A percentile compares a stretch with the other conserved stretches of the same genome.
Conservation (phyloP, 1,139 yeast species). For the Pichia sp. region DNA sequence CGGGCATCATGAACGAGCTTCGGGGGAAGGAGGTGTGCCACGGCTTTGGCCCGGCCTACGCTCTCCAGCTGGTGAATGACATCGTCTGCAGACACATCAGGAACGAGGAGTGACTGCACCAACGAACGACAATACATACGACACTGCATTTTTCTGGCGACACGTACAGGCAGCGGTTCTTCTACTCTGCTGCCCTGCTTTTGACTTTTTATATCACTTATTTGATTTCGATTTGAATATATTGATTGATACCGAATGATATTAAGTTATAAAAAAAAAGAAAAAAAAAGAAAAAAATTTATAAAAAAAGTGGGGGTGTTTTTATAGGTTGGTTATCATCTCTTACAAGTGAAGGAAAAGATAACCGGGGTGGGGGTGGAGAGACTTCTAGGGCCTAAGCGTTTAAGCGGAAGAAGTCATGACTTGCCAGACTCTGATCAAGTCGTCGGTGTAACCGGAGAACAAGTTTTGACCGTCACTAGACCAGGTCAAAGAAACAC, state of each 20-base stretch:
- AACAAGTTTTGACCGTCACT: slow-evolving; percentile 99
- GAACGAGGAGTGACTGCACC: neutral
- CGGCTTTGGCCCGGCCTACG: slow-evolving; percentile 81
- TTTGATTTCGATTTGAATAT: neutral
- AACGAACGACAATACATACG: too few relatives aligned
- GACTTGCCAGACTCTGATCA: slow-evolving; percentile 99
- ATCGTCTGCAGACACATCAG: slow-evolving; percentile 23
- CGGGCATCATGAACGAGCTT: slow-evolving; percentile 51
- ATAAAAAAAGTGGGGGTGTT: slow-evolving; percentile 2
- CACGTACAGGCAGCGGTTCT: too few relatives aligned
- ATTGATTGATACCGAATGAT: neutral
- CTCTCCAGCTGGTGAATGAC: slow-evolving; percentile 44
- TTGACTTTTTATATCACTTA: neutral
- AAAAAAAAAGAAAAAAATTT: slow-evolving; percentile 8
- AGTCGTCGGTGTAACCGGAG: slow-evolving; percentile 99
- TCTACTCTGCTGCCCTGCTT: neutral
- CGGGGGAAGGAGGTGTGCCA: slow-evolving; percentile 73
- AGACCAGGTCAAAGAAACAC: slow-evolving; percentile 98
- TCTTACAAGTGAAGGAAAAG: neutral
- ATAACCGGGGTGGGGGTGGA: neutral
- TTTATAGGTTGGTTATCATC: neutral
- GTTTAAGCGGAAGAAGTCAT: slow-evolving; percentile 65
- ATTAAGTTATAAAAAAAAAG: slow-evolving; percentile 5
- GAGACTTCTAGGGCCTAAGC: neutral
- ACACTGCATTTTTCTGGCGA: too few relatives aligned